phyloP scores from a whole-genome alignment of 768 basidiomycete species.

The Hericium erinaceus region DNA sequence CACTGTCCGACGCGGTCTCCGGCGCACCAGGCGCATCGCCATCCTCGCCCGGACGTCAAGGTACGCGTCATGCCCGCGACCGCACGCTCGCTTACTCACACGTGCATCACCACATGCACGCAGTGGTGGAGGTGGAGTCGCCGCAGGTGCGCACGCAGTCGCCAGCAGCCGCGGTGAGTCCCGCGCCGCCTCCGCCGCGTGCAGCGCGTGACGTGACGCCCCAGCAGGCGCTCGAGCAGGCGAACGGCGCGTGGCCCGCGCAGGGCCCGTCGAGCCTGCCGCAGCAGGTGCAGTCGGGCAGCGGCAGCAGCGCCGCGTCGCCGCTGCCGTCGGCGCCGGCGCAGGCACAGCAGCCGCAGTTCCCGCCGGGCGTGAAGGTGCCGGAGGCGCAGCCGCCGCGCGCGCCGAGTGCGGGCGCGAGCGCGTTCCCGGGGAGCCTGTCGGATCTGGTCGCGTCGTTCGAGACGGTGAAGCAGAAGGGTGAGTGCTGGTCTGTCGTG shows the following conservation, averaged over 20 bases:
- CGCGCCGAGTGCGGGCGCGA: constrained; percentile 14
- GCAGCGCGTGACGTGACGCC: not conserved
- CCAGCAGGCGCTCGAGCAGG: constrained; percentile 15
- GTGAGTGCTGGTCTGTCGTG: constrained; percentile 29
- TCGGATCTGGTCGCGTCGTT: constrained; percentile 92
- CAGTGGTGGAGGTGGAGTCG: not conserved
- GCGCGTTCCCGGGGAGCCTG: constrained; percentile 72
- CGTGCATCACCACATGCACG: too few relatives aligned
- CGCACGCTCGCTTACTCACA: not conserved
- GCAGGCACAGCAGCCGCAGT: constrained; percentile 3
- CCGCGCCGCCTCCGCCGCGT: not conserved
- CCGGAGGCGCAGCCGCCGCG: constrained; percentile 15
- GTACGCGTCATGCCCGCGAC: not conserved
- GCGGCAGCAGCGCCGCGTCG: not conserved
- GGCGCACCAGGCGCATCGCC: constrained; percentile 40
- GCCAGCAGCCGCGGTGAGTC: not conserved
- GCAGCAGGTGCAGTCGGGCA: constrained; percentile 31
- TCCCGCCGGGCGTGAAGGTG: constrained; percentile 15
- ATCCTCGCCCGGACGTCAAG: constrained; percentile 41
- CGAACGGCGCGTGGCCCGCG: constrained; percentile 6
- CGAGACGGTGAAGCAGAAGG: constrained; percentile 94
- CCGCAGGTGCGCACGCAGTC: constrained; percentile 1
- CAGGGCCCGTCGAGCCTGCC: constrained; percentile 37
- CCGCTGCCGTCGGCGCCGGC: not conserved
- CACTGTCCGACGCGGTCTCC: constrained; percentile 55